Percentiles rank a stretch among this genome's conserved stretches.
Evolutionary conservation across 2,329 filamentous ascomycete species (phyloP).

Genomic region (Raffaelea albimanens): DNA sequence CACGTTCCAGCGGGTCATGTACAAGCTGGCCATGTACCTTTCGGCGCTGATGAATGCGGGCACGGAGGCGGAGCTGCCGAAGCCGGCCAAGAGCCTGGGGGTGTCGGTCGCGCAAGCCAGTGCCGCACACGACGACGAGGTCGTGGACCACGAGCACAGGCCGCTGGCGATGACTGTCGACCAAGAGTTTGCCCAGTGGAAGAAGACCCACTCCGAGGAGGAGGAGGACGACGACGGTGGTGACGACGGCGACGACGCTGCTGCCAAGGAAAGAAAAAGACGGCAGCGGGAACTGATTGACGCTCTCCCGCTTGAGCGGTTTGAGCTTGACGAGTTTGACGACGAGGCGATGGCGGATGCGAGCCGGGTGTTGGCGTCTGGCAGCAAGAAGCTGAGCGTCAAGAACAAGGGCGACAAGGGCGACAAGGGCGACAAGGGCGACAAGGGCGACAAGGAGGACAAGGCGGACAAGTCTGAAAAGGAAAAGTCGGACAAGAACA

Average conservation of each 20-base stretch:
- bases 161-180: constrained; percentile 64
- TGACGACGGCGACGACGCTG: too few species aligned
- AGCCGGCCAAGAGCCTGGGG: constrained; percentile 40
- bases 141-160: constrained; percentile 55
- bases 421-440: constrained; percentile 47
- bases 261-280: constrained; percentile 66
- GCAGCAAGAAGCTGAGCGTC: constrained; percentile 59
- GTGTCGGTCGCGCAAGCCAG: constrained; percentile 50
- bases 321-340: constrained; percentile 52
- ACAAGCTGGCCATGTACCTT: constrained; percentile 78
- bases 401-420: constrained; percentile 67
- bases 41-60: constrained; percentile 64
- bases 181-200: constrained; percentile 67
- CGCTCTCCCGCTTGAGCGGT: constrained; percentile 80
- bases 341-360: constrained; percentile 56
- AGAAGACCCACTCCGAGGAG: constrained; percentile 55
- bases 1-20: constrained; percentile 94
- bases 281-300: constrained; percentile 82
- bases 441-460: constrained; percentile 38
- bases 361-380: constrained; percentile 59
- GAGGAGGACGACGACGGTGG: constrained; percentile 60
- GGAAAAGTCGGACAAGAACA: constrained; percentile 9
- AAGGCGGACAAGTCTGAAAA: constrained; percentile 38
- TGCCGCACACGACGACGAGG: constrained; percentile 60
- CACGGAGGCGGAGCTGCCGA: constrained; percentile 43